Evolutionary conservation across 306 rosid genomes (phyloP).

Genomic region (Vigna reflexopilosa): DNA sequence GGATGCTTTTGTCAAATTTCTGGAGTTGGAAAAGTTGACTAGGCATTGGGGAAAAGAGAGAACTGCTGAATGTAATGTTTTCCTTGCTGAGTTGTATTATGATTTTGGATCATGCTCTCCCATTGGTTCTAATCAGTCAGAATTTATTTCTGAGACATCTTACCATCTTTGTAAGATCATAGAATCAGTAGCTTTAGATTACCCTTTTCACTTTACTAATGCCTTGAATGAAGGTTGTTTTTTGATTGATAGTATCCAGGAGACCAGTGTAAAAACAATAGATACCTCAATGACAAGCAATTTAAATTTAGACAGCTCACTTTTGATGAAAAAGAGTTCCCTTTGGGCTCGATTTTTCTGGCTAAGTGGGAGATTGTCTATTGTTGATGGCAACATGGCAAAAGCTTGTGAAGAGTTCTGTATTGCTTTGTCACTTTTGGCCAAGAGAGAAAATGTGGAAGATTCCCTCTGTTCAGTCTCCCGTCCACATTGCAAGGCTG

Average conservation of each 20-base stretch:
- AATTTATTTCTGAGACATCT: slow-evolving; percentile 79
- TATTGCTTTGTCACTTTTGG: slow-evolving; percentile 75
- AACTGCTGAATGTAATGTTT: slow-evolving; percentile 78
- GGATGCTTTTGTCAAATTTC: slow-evolving; percentile 77
- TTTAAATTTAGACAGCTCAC: slow-evolving; percentile 49
- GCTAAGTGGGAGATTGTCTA: slow-evolving; percentile 90
- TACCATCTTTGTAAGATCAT: slow-evolving; percentile 94
- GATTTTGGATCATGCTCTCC: slow-evolving; percentile 75
- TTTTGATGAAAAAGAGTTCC: slow-evolving; percentile 57
- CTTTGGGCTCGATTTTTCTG: slow-evolving; percentile 93
- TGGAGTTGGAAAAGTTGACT: slow-evolving; percentile 88
- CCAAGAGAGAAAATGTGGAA: slow-evolving; percentile 48
- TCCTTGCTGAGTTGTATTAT: slow-evolving; percentile 87
- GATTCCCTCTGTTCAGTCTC: slow-evolving; percentile 55
- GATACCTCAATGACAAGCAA: slow-evolving; percentile 43
- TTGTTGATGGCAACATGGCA: slow-evolving; percentile 76
- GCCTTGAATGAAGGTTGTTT: slow-evolving; percentile 51
- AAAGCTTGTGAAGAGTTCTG: slow-evolving; percentile 82
- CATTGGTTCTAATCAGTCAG: slow-evolving; percentile 64
- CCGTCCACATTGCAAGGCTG: slow-evolving; percentile 77
- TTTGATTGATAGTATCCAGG: slow-evolving; percentile 51
- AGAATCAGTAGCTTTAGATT: slow-evolving; percentile 81
- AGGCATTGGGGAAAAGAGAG: slow-evolving; percentile 96
- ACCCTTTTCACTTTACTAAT: slow-evolving; percentile 62
- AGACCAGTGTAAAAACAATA: slow-evolving; percentile 47